Base-by-base conservation (phyloP, 805 yeast genomes). In the Kuraishia molischiana region DNA sequence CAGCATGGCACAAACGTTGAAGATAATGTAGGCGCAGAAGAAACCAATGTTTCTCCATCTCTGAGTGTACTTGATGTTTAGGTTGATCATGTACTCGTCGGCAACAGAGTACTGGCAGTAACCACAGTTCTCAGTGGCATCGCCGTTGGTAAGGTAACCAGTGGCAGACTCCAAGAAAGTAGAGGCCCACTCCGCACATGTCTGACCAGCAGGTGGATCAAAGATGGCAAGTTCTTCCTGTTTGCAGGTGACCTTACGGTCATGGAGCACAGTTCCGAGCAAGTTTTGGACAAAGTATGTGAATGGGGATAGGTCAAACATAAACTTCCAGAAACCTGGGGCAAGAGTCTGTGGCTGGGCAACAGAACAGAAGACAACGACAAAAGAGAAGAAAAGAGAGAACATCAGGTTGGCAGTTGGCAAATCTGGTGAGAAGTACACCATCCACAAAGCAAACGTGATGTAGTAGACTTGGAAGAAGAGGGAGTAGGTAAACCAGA, bases 241-340 rank as follows among this genome's bases (percentile, higher is more conserved):
- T 6, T 58, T 44, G 54, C 89, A 81, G 13, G 40, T 48, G 11
- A 83, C 79, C 28, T 56, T 51, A 44, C 72, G 62, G 29, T 66
- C 69, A 45, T 79, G 79, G 46, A 69, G 59, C 37, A 69, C 64
- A 22, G 53, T 58, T 19, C 60, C 64, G 32, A 77, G 61, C 43
- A 80, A 63, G 19, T 36, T 35, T 44, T 74, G 76, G 41, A 84
- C 62, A 53, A 79, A 73, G 52, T 85, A 85, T 1, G 90, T 81
- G 58, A 71, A 70, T 8, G 83, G 94, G 19, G 85, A 78, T 17
- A 66, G 67, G 47, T 81, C 72, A 72, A 82, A 79, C 87, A 85
- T 81, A 54, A 80, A 85, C 34, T 72, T 75, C 94, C 94, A 85
- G 64, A 85, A 85, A 1, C 84, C 77, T 11, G 94, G 92, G 78